Conservation (phyloP, 2,329 filamentous ascomycete species). For the Atkinsonella texensis region DNA sequence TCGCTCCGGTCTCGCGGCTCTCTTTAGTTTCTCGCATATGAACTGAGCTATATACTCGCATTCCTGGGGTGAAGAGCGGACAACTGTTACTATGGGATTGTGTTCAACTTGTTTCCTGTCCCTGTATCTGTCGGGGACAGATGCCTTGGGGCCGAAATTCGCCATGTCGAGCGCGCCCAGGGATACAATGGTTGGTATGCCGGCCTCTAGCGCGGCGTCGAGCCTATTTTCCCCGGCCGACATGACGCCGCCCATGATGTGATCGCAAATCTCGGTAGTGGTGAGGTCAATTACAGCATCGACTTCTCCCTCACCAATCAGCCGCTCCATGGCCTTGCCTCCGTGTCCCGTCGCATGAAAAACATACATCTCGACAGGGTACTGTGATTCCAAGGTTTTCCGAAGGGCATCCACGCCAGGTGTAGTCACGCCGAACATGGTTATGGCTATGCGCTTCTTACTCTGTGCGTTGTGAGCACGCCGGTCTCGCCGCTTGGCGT, state of each 20-base stretch:
- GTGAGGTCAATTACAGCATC: constrained; percentile 61
- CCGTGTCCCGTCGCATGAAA: constrained; percentile 62
- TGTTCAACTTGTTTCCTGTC: constrained; percentile 46
- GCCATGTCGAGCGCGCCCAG: constrained; percentile 47
- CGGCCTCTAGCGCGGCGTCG: constrained; percentile 40
- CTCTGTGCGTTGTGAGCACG: background rate
- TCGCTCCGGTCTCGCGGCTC: constrained; percentile 23
- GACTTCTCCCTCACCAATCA: constrained; percentile 43
- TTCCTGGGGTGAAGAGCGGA: constrained; percentile 50
- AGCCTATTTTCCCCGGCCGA: constrained; percentile 45
- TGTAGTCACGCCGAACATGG: constrained; percentile 67
- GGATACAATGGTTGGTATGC: constrained; percentile 41
- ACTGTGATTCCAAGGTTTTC: constrained; percentile 31
- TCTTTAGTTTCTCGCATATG: constrained; percentile 40
- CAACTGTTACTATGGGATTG: constrained; percentile 53
- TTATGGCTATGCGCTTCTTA: constrained; percentile 46
- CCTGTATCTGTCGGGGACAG: constrained; percentile 42
- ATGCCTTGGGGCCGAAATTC: constrained; percentile 47
- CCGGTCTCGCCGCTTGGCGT: constrained; percentile 14
- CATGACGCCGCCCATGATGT: constrained; percentile 50
- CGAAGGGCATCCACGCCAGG: constrained; percentile 48
- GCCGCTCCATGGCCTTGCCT: constrained; percentile 55
- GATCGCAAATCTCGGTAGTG: constrained; percentile 56
- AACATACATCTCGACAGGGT: constrained; percentile 45
- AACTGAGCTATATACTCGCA: constrained; percentile 40